A percentile compares a stretch with the other conserved stretches of the same genome.
Evolutionary conservation across 78 protist genomes (phyloP).

Genomic region (Monocercomonoides exilis): DNA sequence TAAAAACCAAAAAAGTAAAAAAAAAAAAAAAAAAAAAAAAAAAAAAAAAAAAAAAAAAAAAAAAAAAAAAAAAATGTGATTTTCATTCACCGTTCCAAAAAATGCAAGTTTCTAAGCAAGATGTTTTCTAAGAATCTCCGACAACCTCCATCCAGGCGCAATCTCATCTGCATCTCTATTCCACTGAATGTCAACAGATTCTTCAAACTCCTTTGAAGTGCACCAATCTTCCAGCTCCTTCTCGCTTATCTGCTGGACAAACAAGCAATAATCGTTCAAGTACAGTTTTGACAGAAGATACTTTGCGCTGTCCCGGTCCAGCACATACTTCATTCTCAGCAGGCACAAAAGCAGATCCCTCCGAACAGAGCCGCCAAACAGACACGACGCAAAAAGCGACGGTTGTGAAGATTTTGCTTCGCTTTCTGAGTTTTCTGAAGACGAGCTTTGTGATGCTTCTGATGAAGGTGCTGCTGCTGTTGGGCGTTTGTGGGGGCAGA

Average conservation of each 20-base stretch:
- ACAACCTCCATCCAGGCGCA: neutral
- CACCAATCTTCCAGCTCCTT: neutral
- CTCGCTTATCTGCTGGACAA: neutral
- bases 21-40: too few relatives aligned
- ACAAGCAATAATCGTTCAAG: constrained; percentile 2
- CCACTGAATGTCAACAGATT: neutral
- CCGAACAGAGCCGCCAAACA: too few relatives aligned
- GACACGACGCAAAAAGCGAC: too few relatives aligned
- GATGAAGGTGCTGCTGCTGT: neutral
- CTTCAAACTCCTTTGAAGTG: neutral
- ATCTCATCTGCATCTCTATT: neutral
- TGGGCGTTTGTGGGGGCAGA: neutral
- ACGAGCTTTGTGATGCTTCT: neutral
- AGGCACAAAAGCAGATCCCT: neutral
- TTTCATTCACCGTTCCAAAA: too few relatives aligned
- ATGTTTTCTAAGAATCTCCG: too few relatives aligned
- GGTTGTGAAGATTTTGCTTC: neutral
- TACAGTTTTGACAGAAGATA: neutral
- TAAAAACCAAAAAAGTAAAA: too few relatives aligned
- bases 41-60: too few relatives aligned
- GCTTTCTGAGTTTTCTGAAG: neutral
- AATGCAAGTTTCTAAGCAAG: too few relatives aligned
- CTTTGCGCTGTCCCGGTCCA: neutral
- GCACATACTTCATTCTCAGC: neutral
- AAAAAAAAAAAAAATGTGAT: too few relatives aligned